Base-by-base conservation (phyloP, 1,284 basidiomycete genomes). In the Ustilago shanxiensis region DNA sequence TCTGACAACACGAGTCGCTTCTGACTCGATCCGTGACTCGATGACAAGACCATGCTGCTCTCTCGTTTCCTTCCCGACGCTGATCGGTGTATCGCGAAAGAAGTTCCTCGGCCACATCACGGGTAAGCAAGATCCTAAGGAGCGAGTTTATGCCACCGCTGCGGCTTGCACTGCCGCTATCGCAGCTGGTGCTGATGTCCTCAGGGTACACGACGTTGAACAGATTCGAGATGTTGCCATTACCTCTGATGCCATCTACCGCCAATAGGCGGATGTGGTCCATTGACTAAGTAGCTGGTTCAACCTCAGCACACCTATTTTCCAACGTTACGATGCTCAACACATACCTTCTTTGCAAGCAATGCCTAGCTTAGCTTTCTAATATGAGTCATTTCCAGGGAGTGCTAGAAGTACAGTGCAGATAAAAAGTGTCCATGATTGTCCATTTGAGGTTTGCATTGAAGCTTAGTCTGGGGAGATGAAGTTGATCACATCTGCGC, bases 141-240 rank as follows among this genome's bases (percentile, higher is more conserved):
- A 94, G 67, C 88, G 95, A 10, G 89, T 88, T 0, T 92, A 90
- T 87, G 95, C 93, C 1, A 98, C 95, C 16, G 92, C 93, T 0
- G 92, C 93, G 0, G 90, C 92, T 3, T 92, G 93, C 33, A 87
- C 91, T 0, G 92, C 91, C 77, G 92, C 93, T 31, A 90, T 94
- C 9, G 90, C 92, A 72, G 92, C 93, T 80, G 81, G 91, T 0
- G 91, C 90, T 0, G 89, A 90, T 65, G 87, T 95, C 0, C 89
- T 98, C 1, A 88, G 95, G 24, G 94, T 97, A 2, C 96, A 99
- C 86, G 93, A 96, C 84, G 90, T 92, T 1, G 85, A 88, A 55
- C 90, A 91, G 66, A 92, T 94, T 87, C 86, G 87, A 16, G 91
- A 92, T 72, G 89, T 89, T 1, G 88, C 90, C 3, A 86, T 86